Evolutionary conservation across 2,329 filamentous ascomycete genomes (phyloP).

Genomic region (Parascedosporium putredinis): DNA sequence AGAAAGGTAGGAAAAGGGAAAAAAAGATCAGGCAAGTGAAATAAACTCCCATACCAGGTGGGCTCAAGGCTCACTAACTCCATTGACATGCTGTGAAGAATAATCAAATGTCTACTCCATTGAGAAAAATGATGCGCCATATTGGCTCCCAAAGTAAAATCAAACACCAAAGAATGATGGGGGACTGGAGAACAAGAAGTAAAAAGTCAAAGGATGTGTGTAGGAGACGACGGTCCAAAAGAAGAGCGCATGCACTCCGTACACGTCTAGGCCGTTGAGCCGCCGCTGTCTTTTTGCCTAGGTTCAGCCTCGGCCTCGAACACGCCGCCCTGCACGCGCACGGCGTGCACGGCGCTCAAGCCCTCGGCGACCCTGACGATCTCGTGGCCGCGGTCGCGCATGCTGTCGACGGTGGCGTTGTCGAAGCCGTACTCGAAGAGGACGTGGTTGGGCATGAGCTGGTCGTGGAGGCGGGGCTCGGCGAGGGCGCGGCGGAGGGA

Average conservation of each 20-base stretch:
- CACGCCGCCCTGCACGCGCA: conserved; percentile 51
- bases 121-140: no score
- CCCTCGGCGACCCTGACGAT: conserved; percentile 57
- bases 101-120: no score
- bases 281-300: conserved; percentile 61
- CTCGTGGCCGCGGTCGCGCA: conserved; percentile 58
- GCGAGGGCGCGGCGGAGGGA: conserved; percentile 51
- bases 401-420: conserved; percentile 49
- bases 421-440: conserved; percentile 61
- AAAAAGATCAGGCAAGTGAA: no score
- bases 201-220: no score
- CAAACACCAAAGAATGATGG: no score
- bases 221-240: no score
- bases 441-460: conserved; percentile 62
- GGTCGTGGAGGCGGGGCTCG: conserved; percentile 66
- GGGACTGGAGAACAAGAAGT: no score
- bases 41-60: no score
- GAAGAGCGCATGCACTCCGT: background rate
- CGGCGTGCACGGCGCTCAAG: conserved; percentile 59
- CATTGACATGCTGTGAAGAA: no score
- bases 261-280: conserved; percentile 34
- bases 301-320: conserved; percentile 75
- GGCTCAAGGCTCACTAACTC: no score
- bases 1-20: no score
- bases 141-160: no score